Base-by-base conservation (phyloP, 768 basidiomycete genomes). In the Panellus pusillus region DNA sequence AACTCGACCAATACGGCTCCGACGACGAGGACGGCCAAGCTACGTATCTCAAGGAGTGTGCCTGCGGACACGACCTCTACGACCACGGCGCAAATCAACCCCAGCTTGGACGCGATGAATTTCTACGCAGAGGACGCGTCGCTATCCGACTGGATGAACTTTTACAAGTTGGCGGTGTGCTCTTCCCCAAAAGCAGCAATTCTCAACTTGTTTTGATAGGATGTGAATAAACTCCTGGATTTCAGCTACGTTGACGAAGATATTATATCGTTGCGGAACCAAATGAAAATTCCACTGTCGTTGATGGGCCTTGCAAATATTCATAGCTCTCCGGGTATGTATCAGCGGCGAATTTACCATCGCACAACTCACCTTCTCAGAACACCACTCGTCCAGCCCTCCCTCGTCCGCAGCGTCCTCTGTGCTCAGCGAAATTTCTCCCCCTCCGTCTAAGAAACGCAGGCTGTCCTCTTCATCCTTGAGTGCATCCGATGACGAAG, bases 91-190 rank as follows among this genome's bases (percentile, higher is more conserved):
- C 88, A 28, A 77, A 86, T 63, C 76, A 80, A 58, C 63, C 70
- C 11, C 69, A 70, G 44, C 67, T 89, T 29, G 84, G 82, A 53
- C 75, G 73, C 45, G 77, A 79, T 43, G 87, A 92, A 69, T 86
- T 87, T 68, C 68, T 72, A n/a, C 79, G 93, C 37, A 79, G 89
- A 67, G 82, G 78, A 39, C 84, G 83, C 52, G 81, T 90, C 11
- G 92, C 91, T 3, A 80, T 86, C 47, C 81, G 88, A 52, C 78
- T 94, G 47, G 93, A 95, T 64, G 90, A 93, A 68, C 66, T 89
- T 50, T 71, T 94, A 43, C 81, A 92, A 80, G 93, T 91, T 58
- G 59, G 84, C 63, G 43, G 51, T 48, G 49, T 24, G 24, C 24
- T 24, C 24, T 24, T 24, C 24, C 24, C 24, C 24, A 24, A 24